Conservation (phyloP, 768 basidiomycete species). For the Austroboletus festivus region DNA sequence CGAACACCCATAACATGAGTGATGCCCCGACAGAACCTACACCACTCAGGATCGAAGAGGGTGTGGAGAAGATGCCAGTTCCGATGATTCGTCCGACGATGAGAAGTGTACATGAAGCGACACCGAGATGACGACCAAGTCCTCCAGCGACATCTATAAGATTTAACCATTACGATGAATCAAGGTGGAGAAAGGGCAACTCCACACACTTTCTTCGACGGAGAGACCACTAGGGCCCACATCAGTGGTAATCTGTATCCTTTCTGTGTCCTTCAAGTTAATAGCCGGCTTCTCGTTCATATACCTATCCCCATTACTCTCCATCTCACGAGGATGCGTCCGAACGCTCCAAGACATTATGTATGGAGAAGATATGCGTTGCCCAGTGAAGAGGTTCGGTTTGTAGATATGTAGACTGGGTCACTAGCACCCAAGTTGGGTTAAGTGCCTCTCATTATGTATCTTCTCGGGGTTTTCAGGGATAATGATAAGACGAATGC, state of each 20-base stretch:
- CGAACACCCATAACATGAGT: conserved; percentile 61
- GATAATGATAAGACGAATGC: too few relatives aligned
- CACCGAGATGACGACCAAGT: conserved; percentile 54
- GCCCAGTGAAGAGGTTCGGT: too few relatives aligned
- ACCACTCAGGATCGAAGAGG: conserved; percentile 51
- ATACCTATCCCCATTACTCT: not conserved
- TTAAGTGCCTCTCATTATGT: too few relatives aligned
- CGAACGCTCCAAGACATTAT: conserved; percentile 7
- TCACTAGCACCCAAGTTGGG: too few relatives aligned
- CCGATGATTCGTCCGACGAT: conserved; percentile 58
- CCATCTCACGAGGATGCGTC: not conserved
- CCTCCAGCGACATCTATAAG: conserved; percentile 47
- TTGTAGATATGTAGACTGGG: too few relatives aligned
- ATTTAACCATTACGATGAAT: not conserved
- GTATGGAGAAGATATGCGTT: too few relatives aligned
- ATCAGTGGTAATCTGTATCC: conserved; percentile 13
- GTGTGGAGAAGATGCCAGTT: conserved; percentile 60
- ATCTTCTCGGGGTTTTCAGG: too few relatives aligned
- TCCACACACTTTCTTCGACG: conserved; percentile 43
- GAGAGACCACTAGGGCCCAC: conserved; percentile 43
- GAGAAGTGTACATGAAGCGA: conserved; percentile 52
- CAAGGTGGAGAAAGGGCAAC: not conserved
- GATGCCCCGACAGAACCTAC: conserved; percentile 60
- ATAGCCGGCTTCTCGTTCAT: not conserved
- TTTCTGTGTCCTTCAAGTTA: not conserved